Base-by-base conservation (phyloP, 129 eudicot species). In the Silybum marianum region DNA sequence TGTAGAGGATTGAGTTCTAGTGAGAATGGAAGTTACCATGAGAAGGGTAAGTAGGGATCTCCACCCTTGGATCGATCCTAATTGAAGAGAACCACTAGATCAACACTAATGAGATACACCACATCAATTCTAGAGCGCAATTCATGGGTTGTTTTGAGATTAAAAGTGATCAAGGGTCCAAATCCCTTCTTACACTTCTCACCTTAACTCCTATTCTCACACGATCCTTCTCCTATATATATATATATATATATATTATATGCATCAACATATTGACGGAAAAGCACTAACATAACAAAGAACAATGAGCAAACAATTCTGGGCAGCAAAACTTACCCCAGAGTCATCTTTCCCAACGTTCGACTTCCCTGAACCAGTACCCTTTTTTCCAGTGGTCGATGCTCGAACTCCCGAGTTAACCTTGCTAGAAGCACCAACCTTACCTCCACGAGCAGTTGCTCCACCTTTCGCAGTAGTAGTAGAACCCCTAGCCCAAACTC, bases 371-470 rank as follows among this genome's bases (percentile, higher is more conserved):
- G 85, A 78, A 18, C 89, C 97, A 74, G 88, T 74, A 72, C 92
- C 98, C 77, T 91, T 96, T 82, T 85, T 93, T 51, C 92, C 93
- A 81, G 93, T 81, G 77, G 95, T 87, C 38, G 99, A 87, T 22
- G 95, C 74, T 80, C 93, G 89, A 34, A 86, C 84, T 74, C 98
- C 97, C n/a, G 93, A 9, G 78, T 80, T 90, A 79, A 81, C 72
- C 88, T 78, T 93, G 73, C 84, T 86, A 74, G 99, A 79, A 51
- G 72, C 91, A 87, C 91, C 90, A 78, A 97, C 76, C 82, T 84
- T 96, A 72, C 91, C 90, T 74, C 98, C 99, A 60, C 99, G 97
- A 62, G 90, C 85, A 39, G 93, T 71, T 32, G 95, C 76, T 68
- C 96, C 93, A 10, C 91, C 84, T 88, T 81, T 88, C 2, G 92